Evolutionary conservation across 495 filamentous ascomycete genomes (phyloP).

Genomic region (Cladorrhinum samala): DNA sequence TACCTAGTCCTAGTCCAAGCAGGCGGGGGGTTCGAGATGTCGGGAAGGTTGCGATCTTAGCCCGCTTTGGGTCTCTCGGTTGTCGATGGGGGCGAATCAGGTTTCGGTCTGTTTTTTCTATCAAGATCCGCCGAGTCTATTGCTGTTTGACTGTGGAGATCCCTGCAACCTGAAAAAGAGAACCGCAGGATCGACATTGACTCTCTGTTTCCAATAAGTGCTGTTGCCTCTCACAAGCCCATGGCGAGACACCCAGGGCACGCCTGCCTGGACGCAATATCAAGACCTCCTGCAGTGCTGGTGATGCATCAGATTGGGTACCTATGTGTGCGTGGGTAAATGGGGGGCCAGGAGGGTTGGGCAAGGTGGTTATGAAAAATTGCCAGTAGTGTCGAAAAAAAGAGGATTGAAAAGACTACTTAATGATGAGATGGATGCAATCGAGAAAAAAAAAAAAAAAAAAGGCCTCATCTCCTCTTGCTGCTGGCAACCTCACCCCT

Average conservation of each 20-base stretch:
- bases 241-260: no score
- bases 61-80: background rate
- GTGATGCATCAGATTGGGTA: no score
- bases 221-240: no score
- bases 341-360: no score
- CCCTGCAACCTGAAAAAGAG: background rate
- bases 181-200: background rate
- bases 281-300: no score
- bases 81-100: background rate
- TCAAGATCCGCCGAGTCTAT: background rate
- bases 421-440: no score
- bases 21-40: background rate
- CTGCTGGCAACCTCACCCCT: background rate
- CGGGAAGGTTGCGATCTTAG: background rate
- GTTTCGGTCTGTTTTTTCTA: background rate
- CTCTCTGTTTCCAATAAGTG: no score
- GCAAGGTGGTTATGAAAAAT: background rate
- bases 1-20: background rate
- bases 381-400: no score
- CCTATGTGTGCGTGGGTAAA: no score
- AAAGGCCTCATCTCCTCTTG: background rate
- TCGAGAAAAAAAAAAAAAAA: no score
- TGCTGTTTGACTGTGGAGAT: background rate
- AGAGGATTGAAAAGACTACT: no score
- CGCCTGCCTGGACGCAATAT: no score